Evolutionary conservation across 1,284 basidiomycete genomes (phyloP), one percentile per base, ranked within the genome.

Genomic region (Tylopilus orsonianus): DNA sequence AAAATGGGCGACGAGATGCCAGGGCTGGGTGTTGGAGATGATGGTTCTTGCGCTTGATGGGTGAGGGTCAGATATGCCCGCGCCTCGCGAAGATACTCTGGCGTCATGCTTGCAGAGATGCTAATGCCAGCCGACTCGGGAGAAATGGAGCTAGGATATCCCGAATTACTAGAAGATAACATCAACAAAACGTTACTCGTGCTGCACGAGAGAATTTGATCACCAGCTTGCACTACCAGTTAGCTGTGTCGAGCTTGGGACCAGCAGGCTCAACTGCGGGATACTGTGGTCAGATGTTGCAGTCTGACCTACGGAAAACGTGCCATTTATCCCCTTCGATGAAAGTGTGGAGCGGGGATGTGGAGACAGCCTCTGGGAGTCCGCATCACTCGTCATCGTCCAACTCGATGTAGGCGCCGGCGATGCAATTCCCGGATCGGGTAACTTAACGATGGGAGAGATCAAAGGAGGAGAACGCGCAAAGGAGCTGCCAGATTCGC

Each of bases 111-210:
- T 18, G 63, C 65, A 26, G 65, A 65, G 24, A 66, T 27, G 34
- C 57, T 60, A 26, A 69, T 66, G 8, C 59, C 66, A 2, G 67
- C 67, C 1, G 64, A 66, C 44, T 66, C 63, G 7, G 66, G 66
- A 6, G 67, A 69, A 37, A 68, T 66, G 8, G 65, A 66, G 13
- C 67, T 66, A 1, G 63, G 63, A 32, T 50, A 65, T 20, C 40
- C 53, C 18, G 54, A 65, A 34, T 54, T 50, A 42, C 66, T 69
- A 51, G 6, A 20, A 51, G 29, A 34, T n/a, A 20, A n/a, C 4
- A 30, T 66, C 32, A 62, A 29, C 34, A 41, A 30, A 22, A 29
- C 10, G 9, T 26, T 30, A 9, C 18, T 16, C 12, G 8, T 8
- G 24, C 8, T 10, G 48, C 8, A 13, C 22, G 14, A 40, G 38